Evolutionary conservation across 2,329 filamentous ascomycete species (phyloP).

Genomic region (Lizonia empirigonia): DNA sequence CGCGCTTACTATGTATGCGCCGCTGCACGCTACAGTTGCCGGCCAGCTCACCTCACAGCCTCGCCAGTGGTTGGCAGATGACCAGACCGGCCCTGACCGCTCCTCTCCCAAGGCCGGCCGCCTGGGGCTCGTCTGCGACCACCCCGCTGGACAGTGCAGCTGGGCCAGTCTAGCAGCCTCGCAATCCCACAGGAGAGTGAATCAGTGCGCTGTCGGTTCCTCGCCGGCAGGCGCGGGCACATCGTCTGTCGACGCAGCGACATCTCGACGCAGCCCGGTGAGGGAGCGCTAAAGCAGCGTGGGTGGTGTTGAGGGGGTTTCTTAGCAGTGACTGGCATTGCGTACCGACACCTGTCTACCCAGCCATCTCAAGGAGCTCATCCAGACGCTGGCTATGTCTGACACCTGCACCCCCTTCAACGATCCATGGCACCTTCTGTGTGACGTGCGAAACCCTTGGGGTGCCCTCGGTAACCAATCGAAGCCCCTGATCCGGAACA

Average conservation of each 20-base stretch:
- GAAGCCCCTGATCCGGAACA: slow-evolving; percentile 8
- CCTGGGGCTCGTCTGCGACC: slow-evolving; percentile 17
- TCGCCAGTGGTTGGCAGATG: slow-evolving; percentile 26
- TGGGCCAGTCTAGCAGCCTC: slow-evolving; percentile 16
- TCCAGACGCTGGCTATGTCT: slow-evolving; percentile 20
- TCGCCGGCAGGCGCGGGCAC: slow-evolving; percentile 28
- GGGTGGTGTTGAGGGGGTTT: slow-evolving; percentile 1
- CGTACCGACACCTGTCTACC: slow-evolving; percentile 1
- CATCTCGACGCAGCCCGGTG: slow-evolving; percentile 2
- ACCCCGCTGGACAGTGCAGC: slow-evolving; percentile 14
- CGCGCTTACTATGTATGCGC: slow-evolving; percentile 33
- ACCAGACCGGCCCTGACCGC: slow-evolving; percentile 33
- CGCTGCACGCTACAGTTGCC: slow-evolving; percentile 30
- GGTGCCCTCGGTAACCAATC: slow-evolving; percentile 7
- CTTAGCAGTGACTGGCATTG: neutral
- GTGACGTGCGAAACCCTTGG: slow-evolving; percentile 14
- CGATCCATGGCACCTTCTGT: slow-evolving; percentile 10
- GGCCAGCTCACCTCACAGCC: slow-evolving; percentile 28
- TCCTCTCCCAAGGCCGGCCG: slow-evolving; percentile 22
- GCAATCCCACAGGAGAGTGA: slow-evolving; percentile 7
- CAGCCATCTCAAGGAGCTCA: neutral
- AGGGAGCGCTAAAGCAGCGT: slow-evolving; percentile 17
- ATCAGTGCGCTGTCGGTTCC: slow-evolving; percentile 19
- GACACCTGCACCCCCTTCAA: slow-evolving; percentile 8
- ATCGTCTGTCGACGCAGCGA: slow-evolving; percentile 8